A percentile compares a stretch with the other conserved stretches of the same genome.
These are phyloP conservation scores for Daldinia vernicosa DNA, from an alignment of 495 filamentous ascomycete species.

Conservation along the genomic window DNA sequence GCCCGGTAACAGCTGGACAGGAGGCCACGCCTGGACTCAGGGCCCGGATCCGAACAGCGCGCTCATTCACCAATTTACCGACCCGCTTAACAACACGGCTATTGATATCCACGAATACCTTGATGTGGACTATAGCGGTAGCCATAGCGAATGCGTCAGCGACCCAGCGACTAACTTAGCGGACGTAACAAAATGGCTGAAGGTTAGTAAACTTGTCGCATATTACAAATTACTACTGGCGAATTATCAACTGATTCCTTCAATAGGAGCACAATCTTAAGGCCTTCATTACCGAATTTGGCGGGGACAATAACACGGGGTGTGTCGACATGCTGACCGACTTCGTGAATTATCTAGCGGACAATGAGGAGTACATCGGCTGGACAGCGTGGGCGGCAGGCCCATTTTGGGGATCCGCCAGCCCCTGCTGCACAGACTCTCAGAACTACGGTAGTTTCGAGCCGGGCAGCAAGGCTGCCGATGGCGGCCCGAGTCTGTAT, in stretches of 20 bases:
- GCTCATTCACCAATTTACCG: conserved; percentile 54
- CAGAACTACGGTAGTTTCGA: conserved; percentile 56
- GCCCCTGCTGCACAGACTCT: conserved; percentile 59
- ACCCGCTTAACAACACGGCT: conserved; percentile 58
- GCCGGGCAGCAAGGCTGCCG: conserved; percentile 54
- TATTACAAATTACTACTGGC: background rate
- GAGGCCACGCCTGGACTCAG: conserved; percentile 59
- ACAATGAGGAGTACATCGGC: conserved; percentile 62
- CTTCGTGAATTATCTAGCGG: conserved; percentile 58
- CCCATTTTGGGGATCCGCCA: conserved; percentile 58
- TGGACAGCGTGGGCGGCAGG: conserved; percentile 65
- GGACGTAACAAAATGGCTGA: conserved; percentile 58
- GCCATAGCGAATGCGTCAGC: conserved; percentile 51
- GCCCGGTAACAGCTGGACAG: conserved; percentile 60
- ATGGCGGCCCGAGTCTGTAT: conserved; percentile 57
- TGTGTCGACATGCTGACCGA: conserved; percentile 56
- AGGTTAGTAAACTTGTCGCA: conserved; percentile 27
- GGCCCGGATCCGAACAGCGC: conserved; percentile 56
- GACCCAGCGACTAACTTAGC: conserved; percentile 52
- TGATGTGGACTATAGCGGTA: conserved; percentile 59
- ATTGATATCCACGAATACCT: conserved; percentile 65
- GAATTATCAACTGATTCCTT: conserved; percentile 5
- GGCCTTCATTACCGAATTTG: conserved; percentile 64
- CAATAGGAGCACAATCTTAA: conserved; percentile 54
- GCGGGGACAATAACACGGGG: conserved; percentile 57